Percentiles rank a stretch among this genome's conserved stretches.
Conservation (phyloP, 2,329 filamentous ascomycete genomes). For the Aspergillus sp. region DNA sequence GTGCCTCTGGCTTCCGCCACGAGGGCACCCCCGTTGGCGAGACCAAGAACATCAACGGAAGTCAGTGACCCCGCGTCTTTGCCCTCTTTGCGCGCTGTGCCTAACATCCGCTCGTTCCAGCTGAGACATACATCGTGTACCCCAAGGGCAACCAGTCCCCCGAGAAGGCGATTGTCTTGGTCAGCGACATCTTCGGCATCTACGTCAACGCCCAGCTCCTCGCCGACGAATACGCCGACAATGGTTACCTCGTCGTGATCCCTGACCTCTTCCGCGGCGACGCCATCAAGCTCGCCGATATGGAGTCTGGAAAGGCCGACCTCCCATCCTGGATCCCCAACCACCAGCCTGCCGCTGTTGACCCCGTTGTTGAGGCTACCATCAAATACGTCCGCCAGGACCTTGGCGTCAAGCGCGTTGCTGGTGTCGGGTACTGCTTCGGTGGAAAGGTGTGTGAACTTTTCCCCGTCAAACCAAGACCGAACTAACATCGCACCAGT, state of each 20-base stretch:
- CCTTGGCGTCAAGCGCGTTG: slow-evolving; percentile 59
- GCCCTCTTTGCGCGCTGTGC: neutral
- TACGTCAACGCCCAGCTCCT: slow-evolving; percentile 63
- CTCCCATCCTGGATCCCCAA: slow-evolving; percentile 51
- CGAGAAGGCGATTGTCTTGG: slow-evolving; percentile 56
- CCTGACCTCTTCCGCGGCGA: slow-evolving; percentile 72
- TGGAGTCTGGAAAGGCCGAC: slow-evolving; percentile 48
- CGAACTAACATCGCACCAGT: slow-evolving; percentile 44
- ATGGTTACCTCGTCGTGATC: slow-evolving; percentile 68
- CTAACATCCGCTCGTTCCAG: slow-evolving; percentile 31
- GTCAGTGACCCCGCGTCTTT: slow-evolving; percentile 29
- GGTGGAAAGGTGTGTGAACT: slow-evolving; percentile 62
- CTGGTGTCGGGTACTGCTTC: slow-evolving; percentile 71
- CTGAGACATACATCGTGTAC: slow-evolving; percentile 56
- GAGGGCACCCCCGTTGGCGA: slow-evolving; percentile 51
- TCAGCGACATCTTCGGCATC: slow-evolving; percentile 61
- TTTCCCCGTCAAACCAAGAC: neutral
- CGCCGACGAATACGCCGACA: slow-evolving; percentile 72
- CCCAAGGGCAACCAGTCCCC: slow-evolving; percentile 51
- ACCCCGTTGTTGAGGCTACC: slow-evolving; percentile 53
- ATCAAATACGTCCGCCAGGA: slow-evolving; percentile 59
- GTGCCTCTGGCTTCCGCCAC: slow-evolving; percentile 52
- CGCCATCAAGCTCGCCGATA: slow-evolving; percentile 54
- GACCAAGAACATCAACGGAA: slow-evolving; percentile 47
- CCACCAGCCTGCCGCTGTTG: slow-evolving; percentile 51